Base-by-base conservation (phyloP, 768 basidiomycete genomes). In the Auricularia heimuer region DNA sequence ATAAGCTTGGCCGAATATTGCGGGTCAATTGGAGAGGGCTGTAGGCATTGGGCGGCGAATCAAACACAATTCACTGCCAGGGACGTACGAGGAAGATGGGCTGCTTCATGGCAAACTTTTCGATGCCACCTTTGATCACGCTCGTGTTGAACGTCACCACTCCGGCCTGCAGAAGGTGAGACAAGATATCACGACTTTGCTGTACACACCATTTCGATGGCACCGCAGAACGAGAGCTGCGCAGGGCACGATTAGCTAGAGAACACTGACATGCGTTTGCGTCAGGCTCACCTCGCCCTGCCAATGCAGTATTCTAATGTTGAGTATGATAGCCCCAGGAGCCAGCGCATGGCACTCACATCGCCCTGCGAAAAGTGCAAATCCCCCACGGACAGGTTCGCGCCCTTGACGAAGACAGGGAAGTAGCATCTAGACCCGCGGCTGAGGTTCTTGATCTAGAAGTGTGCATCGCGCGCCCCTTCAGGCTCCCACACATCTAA, bases 301-400 rank as follows among this genome's bases (percentile, higher is more conserved):
- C 39, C 39, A 42, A 14, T 42, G 39, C 39, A 42, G 7, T 14
- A 42, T 7, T 14, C 39, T 42, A 42, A 42, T 42, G 39, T 7
- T 42, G 39, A 42, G 39, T 42, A 7, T 42, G 29, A 29, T 0
- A 29, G 29, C 29, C 29, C 29, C 29, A 29, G 29, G 29, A 29
- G 29, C 39, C 3, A 14, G 8, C 7, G 12, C 39, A 14, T 42
- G 39, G 4, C 39, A 42, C 39, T 42, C 39, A 79, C 87, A 77
- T 90, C 89, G 24, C 88, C 89, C 72, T 90, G 88, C 16, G 87
- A 88, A 73, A 90, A 90, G 70, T 92, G 89, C 33, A 90, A 76
- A 71, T 90, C 89, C 1, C 89, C 89, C 21, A 90, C 85, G 0
- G 89, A 89, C 2, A 92, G 76, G 66, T 89, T 88, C 1, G 89